These are phyloP conservation scores for Aethionema arabicum DNA, from an alignment of 345 rosid genomes.

Conservation along the genomic window DNA sequence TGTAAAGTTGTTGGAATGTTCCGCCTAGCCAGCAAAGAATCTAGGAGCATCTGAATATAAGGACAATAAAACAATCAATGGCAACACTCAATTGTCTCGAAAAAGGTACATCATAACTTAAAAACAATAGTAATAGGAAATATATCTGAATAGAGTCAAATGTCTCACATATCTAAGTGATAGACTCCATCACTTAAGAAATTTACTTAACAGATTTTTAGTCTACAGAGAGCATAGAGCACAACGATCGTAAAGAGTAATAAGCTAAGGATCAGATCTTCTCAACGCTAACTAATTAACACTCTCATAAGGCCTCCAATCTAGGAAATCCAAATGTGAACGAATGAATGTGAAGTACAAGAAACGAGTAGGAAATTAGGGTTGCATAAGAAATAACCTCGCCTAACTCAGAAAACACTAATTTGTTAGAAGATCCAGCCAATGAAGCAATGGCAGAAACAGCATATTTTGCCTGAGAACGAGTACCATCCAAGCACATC, in stretches of 20 bases:
- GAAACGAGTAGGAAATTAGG: constrained; percentile 2
- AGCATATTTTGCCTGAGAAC: constrained; percentile 75
- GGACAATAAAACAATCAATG: constrained; percentile 22
- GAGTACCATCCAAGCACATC: constrained; percentile 74
- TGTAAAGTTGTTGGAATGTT: constrained; percentile 79
- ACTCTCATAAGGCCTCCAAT: constrained; percentile 23
- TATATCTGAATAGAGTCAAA: constrained; percentile 14
- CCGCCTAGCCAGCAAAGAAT: constrained; percentile 53
- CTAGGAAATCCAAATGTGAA: constrained; percentile 7
- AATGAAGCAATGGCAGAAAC: constrained; percentile 80
- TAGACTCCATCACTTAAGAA: constrained; percentile 11
- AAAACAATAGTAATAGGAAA: constrained; percentile 1
- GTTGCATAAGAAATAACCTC: constrained; percentile 49
- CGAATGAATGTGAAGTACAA: constrained; percentile 12
- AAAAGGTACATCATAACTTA: constrained; percentile 1
- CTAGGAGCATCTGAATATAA: constrained; percentile 60
- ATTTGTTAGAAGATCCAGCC: constrained; percentile 49
- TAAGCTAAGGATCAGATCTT: constrained; percentile 27
- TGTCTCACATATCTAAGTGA: constrained; percentile 1
- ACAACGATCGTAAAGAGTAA: not conserved
- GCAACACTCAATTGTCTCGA: constrained; percentile 23
- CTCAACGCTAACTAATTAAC: constrained; percentile 12
- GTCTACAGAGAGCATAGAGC: constrained; percentile 14
- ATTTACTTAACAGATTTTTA: constrained; percentile 12
- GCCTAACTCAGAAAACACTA: constrained; percentile 54